phyloP scores from a whole-genome alignment of 805 yeast genomes.

The Pichia rugopelliculosa region DNA sequence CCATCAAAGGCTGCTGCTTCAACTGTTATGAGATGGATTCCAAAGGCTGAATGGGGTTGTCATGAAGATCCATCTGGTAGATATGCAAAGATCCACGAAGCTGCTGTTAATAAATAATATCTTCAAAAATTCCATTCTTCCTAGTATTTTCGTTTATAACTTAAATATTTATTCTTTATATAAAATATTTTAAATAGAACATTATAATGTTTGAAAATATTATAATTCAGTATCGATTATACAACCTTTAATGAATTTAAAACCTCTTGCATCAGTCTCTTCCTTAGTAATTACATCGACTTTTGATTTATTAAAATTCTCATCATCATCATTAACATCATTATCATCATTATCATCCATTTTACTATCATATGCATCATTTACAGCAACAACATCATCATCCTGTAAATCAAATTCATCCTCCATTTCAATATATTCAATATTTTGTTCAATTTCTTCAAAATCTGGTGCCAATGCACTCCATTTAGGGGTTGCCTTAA shows the following conservation, averaged over 20 bases:
- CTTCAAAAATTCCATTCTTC: neutral
- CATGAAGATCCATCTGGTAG: constrained; percentile 98
- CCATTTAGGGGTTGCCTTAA: constrained; percentile 86
- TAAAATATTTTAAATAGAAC: neutral
- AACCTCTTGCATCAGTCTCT: constrained; percentile 64
- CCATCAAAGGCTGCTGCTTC: constrained; percentile 86
- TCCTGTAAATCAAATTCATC: constrained; percentile 78
- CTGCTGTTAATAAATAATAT: constrained; percentile 36
- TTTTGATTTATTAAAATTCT: constrained; percentile 26
- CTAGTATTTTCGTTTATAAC: neutral
- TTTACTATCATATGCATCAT: constrained; percentile 30
- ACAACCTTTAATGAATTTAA: constrained; percentile 47
- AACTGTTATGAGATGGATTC: constrained; percentile 99
- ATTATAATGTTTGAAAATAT: neutral
- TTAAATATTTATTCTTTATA: neutral
- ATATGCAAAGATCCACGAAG: constrained; percentile 83
- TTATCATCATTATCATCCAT: constrained; percentile 63
- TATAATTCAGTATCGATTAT: constrained; percentile 36
- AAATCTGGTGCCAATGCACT: constrained; percentile 95
- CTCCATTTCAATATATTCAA: constrained; percentile 79
- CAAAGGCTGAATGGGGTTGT: constrained; percentile 99
- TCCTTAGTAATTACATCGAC: constrained; percentile 67
- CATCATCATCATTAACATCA: constrained; percentile 41
- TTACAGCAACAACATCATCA: constrained; percentile 56
- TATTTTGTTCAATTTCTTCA: constrained; percentile 87